A percentile compares a stretch with the other conserved stretches of the same genome.
These are phyloP conservation scores for Xylariales sp. DNA, from an alignment of 2,329 filamentous ascomycete species.

Conservation along the genomic window DNA sequence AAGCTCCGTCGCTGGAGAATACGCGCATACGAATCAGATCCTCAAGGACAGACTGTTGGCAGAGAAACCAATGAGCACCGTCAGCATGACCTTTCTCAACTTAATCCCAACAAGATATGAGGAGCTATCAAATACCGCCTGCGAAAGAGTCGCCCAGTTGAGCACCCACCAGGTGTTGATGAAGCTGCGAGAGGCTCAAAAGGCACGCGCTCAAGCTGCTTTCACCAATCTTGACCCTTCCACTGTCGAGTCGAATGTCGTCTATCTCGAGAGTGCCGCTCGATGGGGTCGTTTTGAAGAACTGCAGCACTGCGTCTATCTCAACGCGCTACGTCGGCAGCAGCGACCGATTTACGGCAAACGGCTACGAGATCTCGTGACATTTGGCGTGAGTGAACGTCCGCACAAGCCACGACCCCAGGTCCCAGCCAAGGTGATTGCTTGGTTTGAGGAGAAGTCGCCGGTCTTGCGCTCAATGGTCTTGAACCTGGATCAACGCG, in stretches of 20 bases:
- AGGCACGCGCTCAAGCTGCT: conserved; percentile 52
- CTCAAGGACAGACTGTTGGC: conserved; percentile 63
- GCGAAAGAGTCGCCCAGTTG: conserved; percentile 56
- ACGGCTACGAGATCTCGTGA: conserved; percentile 70
- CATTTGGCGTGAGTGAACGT: conserved; percentile 55
- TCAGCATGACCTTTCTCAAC: conserved; percentile 74
- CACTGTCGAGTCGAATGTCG: conserved; percentile 64
- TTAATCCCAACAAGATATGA: conserved; percentile 71
- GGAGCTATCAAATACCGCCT: conserved; percentile 48
- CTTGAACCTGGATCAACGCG: conserved; percentile 69
- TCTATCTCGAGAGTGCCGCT: conserved; percentile 66
- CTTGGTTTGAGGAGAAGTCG: conserved; percentile 72
- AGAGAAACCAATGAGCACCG: conserved; percentile 55
- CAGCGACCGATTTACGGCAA: conserved; percentile 77
- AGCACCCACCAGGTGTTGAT: conserved; percentile 67
- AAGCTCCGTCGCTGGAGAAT: conserved; percentile 70
- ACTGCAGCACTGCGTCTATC: conserved; percentile 72
- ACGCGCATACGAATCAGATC: conserved; percentile 65
- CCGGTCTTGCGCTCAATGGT: conserved; percentile 61
- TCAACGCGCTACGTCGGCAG: conserved; percentile 77
- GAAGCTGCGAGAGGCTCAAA: conserved; percentile 68
- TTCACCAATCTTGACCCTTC: conserved; percentile 56
- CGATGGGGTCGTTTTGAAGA: conserved; percentile 70
- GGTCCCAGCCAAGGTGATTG: conserved; percentile 57
- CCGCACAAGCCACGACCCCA: conserved; percentile 57